Conservation (phyloP, 2,329 filamentous ascomycete species). For the Exophiala spinifera region DNA sequence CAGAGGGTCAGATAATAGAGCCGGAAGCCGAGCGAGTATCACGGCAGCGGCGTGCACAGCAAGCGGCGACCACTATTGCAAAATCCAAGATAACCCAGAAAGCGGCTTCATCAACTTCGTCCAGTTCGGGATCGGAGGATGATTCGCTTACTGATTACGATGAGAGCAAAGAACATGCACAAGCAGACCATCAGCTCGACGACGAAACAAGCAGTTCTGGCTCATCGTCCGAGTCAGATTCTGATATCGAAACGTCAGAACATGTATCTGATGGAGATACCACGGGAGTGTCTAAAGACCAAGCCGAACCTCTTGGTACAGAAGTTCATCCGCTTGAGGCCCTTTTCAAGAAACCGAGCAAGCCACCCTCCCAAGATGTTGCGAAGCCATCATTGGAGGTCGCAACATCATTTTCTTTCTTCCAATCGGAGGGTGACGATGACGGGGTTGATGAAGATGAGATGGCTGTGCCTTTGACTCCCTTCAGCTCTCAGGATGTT, state of each 20-base stretch:
- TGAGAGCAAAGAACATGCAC: constrained; percentile 28
- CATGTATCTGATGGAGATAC: constrained; percentile 20
- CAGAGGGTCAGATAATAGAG: constrained; percentile 72
- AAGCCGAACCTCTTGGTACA: constrained; percentile 52
- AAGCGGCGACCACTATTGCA: constrained; percentile 28
- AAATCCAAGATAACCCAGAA: neutral
- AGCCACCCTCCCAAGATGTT: constrained; percentile 36
- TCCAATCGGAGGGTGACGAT: constrained; percentile 54
- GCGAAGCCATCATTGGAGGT: constrained; percentile 39
- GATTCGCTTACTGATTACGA: constrained; percentile 31
- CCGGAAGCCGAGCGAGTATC: constrained; percentile 17
- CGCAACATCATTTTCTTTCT: constrained; percentile 74
- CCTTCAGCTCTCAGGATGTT: constrained; percentile 75
- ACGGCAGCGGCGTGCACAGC: constrained; percentile 18
- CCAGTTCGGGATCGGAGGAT: constrained; percentile 37
- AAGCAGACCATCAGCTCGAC: constrained; percentile 36
- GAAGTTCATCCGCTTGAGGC: constrained; percentile 84
- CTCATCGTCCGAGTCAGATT: constrained; percentile 25
- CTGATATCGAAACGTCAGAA: constrained; percentile 15
- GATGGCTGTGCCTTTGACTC: constrained; percentile 64
- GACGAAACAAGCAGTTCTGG: constrained; percentile 30
- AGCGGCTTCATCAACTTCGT: neutral
- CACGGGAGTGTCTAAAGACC: constrained; percentile 10
- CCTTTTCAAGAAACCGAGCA: constrained; percentile 73
- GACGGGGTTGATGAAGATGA: constrained; percentile 47